These are phyloP conservation scores for Dictyostelium citrinum DNA, from an alignment of 78 protist genomes.

Conservation along the genomic window DNA sequence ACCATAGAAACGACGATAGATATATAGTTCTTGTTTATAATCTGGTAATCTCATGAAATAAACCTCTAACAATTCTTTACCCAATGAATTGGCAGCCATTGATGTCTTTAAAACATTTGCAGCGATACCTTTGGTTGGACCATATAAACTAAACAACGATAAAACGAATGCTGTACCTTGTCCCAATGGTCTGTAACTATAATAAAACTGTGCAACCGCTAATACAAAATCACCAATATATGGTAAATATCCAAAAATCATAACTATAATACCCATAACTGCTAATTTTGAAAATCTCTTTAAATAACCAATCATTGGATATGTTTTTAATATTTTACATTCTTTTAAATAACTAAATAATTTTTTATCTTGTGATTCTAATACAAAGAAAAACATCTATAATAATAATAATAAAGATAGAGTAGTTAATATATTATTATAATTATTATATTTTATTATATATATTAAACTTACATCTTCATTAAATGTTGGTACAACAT, in stretches of 20 bases:
- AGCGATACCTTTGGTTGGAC: background rate
- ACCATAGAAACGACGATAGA: constrained; percentile 56
- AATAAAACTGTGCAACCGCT: constrained; percentile 41
- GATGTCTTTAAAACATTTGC: constrained; percentile 7
- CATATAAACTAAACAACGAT: constrained; percentile 9
- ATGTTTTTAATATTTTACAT: constrained; percentile 27
- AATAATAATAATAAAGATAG: no score
- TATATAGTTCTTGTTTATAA: constrained; percentile 21
- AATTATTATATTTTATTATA: no score
- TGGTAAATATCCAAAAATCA: background rate
- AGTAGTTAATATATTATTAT: background rate
- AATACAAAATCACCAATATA: constrained; percentile 29
- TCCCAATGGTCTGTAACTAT: constrained; percentile 31
- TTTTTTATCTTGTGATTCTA: constrained; percentile 16
- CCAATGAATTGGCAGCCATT: constrained; percentile 53
- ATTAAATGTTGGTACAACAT: constrained; percentile 54
- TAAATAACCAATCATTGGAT: constrained; percentile 23
- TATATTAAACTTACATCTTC: constrained; percentile 45
- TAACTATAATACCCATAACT: constrained; percentile 3
- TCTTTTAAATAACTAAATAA: background rate
- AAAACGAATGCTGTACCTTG: constrained; percentile 31
- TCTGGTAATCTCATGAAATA: constrained; percentile 41
- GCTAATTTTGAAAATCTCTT: constrained; percentile 7
- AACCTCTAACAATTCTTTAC: constrained; percentile 52
- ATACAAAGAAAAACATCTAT: constrained; percentile 38